Evolutionary conservation across 1,139 yeast genomes (phyloP), one percentile per base, ranked within the genome.

Genomic region (Lodderomyces elongisporus): DNA sequence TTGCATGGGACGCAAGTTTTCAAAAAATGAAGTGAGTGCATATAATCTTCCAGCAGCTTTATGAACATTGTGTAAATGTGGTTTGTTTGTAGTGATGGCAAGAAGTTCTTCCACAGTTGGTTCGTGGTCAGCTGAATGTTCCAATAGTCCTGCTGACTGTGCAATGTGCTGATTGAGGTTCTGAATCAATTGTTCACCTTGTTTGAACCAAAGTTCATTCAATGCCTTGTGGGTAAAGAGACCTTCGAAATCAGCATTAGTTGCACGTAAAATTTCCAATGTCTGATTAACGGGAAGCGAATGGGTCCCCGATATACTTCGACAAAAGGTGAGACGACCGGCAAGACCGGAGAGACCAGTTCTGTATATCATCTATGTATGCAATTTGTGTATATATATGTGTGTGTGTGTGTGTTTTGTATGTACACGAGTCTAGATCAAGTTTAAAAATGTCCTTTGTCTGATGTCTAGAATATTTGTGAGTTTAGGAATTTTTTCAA

Each of bases 21-120:
- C 79, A 44, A 79, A 60, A 36, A 77, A 71, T 47, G 79, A 80
- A 41, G 69, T 75, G 33, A 76, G 54, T 53, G 79, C 81, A 57
- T 74, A 70, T 38, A 82, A 61, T 25, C 75, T 54, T 1, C 85
- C 66, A 3, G 88, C 81, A 42, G 74, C 65, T 39, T 76, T 70
- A 47, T 72, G 77, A 31, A 79, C 59, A 15, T 60, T 63, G 31
- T 55, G 54, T 37, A 70, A 65, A 36, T 62, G 70, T n/a, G 72
- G 74, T 39, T 66, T 68, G 44, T 64, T 65, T 34, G 70, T 66
- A 6, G 75, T 66, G 40, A 60, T 56, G 12, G 59, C 44, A 26
- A 72, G 56, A 35, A 69, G 53, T 36, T 60, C 66, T 33, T 50
- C 49, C 41, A 69, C 59, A 43, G 70, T 48, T 10, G 52, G 45